Base-by-base conservation (phyloP, 768 basidiomycete species). In the Tylopilus balloui region DNA sequence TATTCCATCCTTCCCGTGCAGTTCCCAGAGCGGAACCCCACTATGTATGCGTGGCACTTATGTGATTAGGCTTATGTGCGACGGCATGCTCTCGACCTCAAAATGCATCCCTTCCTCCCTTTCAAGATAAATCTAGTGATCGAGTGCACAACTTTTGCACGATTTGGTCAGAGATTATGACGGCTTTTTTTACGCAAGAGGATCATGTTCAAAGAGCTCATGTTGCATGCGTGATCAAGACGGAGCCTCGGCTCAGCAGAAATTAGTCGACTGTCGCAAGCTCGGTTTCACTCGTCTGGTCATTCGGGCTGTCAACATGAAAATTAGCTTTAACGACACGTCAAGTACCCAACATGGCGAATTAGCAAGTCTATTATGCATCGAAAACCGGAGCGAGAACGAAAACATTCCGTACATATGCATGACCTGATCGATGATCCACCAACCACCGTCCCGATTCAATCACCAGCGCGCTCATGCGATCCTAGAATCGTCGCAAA, bases 1-100 rank as follows among this genome's bases (percentile, higher is more conserved):
- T 37, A 40, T 21, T 32, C n/a, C 21, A 15, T 27, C 45, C 45
- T 42, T 17, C 11, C 34, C 42, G 23, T 29, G 10, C 41, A 15
- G 46, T 51, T 34, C 39, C 51, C n/a, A 10, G 23, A 12, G 27
- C 14, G 52, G 45, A 48, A 50, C 41, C 35, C 38, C 35, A 31
- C 48, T 38, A 46, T 42, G 53, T 63, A 60, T 56, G 60, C 63
- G 59, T 47, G 48, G 53, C 57, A 54, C 55, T n/a, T 41, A 58
- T 62, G 56, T 58, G 52, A 66, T 34, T 54, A 64, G 42, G 50
- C 46, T 45, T 54, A 56, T 58, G 55, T 65, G 63, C 56, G 47
- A 50, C 42, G 14, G 36, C 59, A 57, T 65, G 51, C 55, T 55
- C 51, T 42, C 47, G 27, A 53, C 56, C 47, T 44, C 46, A 63